A percentile compares a stretch with the other conserved stretches of the same genome.
Conservation (phyloP, 177 flowering plant species). For the Vitis hybrid region DNA sequence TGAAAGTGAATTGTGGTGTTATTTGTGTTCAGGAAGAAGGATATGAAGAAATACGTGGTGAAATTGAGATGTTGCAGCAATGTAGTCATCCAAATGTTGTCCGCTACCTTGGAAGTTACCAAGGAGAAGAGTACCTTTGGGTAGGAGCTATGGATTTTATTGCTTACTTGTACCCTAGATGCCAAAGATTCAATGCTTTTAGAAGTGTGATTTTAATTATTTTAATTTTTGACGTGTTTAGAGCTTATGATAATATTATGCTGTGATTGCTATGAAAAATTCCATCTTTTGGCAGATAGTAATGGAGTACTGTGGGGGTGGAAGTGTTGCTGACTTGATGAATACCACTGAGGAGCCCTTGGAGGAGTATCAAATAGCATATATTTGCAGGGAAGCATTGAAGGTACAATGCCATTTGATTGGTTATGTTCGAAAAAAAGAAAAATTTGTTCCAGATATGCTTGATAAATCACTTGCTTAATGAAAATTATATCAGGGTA, state of each 20-base stretch:
- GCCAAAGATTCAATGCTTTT: too few relatives aligned
- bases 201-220: neutral
- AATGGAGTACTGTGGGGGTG: slow-evolving; percentile 99
- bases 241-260: neutral
- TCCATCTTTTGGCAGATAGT: slow-evolving; percentile 71
- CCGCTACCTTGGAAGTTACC: slow-evolving; percentile 97
- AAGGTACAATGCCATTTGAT: slow-evolving; percentile 55
- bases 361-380: slow-evolving; percentile 95
- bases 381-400: slow-evolving; percentile 89
- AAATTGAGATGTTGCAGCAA: slow-evolving; percentile 99
- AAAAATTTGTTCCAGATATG: neutral
- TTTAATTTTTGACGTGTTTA: neutral
- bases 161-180: neutral
- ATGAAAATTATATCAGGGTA: too few relatives aligned
- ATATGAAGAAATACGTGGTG: slow-evolving; percentile 98
- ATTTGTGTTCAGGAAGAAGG: slow-evolving; percentile 81
- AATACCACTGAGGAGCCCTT: slow-evolving; percentile 79
- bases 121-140: slow-evolving; percentile 99
- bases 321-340: slow-evolving; percentile 99
- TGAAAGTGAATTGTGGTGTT: slow-evolving; percentile 3
- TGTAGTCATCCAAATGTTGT: slow-evolving; percentile 99
- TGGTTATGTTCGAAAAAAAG: neutral
- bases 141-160: slow-evolving; percentile 34
- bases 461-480: neutral
- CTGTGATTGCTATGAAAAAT: neutral